Conservation (phyloP, 495 filamentous ascomycete species). For the Neurospora sp. region DNA sequence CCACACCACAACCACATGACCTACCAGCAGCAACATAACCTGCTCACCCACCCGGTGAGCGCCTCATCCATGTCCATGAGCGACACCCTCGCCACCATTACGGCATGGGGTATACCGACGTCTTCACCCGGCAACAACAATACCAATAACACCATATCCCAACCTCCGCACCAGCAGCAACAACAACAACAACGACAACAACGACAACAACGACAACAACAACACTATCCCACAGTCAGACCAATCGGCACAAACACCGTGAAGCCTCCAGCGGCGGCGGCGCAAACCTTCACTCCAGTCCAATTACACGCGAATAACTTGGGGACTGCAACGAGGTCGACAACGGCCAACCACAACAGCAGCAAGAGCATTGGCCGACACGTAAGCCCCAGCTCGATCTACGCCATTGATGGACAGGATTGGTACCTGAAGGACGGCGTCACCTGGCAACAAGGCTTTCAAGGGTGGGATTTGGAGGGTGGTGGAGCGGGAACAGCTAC, state of each 20-base stretch:
- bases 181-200: neutral
- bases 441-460: conserved; percentile 39
- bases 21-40: neutral
- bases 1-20: neutral
- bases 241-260: neutral
- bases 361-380: conserved; percentile 3
- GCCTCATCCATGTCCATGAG: conserved; percentile 16
- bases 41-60: conserved; percentile 7
- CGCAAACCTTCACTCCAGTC: neutral
- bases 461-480: conserved; percentile 25
- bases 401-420: conserved; percentile 37
- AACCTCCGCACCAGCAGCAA: neutral
- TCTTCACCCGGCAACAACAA: conserved; percentile 1
- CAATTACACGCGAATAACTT: neutral
- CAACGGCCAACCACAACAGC: conserved; percentile 1
- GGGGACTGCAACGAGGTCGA: conserved; percentile 4
- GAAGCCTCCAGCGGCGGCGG: neutral
- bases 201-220: neutral
- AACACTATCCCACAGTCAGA: neutral
- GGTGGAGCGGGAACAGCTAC: conserved; percentile 3
- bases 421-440: conserved; percentile 43
- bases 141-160: neutral
- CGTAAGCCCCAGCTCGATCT: conserved; percentile 17
- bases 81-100: conserved; percentile 13
- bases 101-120: conserved; percentile 17